phyloP scores from a whole-genome alignment of 228 moss, liverwort and hornwort genomes.

The Sphagnum fallax region DNA sequence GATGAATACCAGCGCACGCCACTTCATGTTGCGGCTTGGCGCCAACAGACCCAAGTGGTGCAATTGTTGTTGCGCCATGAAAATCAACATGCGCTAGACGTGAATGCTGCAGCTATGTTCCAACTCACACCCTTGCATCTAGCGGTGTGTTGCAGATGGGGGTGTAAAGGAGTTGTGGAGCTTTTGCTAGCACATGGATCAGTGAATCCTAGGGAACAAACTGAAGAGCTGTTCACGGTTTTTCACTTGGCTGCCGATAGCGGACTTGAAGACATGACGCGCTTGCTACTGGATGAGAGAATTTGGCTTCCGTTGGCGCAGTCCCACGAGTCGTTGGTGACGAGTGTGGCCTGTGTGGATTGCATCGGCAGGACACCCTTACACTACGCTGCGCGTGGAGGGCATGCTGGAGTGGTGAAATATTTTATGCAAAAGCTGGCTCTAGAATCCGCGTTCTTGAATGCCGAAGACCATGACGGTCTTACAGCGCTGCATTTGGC shows the following conservation, averaged over 20 bases:
- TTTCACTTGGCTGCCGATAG: slow-evolving; percentile 67
- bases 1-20: slow-evolving; percentile 61
- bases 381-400: slow-evolving; percentile 63
- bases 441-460: slow-evolving; percentile 33
- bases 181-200: slow-evolving; percentile 25
- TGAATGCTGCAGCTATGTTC: slow-evolving; percentile 64
- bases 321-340: slow-evolving; percentile 12
- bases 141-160: slow-evolving; percentile 34
- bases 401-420: slow-evolving; percentile 37
- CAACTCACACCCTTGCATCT: slow-evolving; percentile 75
- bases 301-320: slow-evolving; percentile 9
- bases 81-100: slow-evolving; percentile 43
- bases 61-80: slow-evolving; percentile 20
- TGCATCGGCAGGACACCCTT: slow-evolving; percentile 58
- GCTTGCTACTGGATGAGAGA: slow-evolving; percentile 11
- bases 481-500: slow-evolving; percentile 67
- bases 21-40: slow-evolving; percentile 59
- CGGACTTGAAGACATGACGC: slow-evolving; percentile 36
- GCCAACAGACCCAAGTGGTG: slow-evolving; percentile 38
- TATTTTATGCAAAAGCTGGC: slow-evolving; percentile 22
- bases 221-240: slow-evolving; percentile 44
- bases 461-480: slow-evolving; percentile 43
- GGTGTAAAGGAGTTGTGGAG: slow-evolving; percentile 30
- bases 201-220: slow-evolving; percentile 43
- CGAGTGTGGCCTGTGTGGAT: slow-evolving; percentile 27